These are phyloP conservation scores for Phytophthora vignae DNA, from an alignment of 352 stramenopile genomes.

Conservation along the genomic window DNA sequence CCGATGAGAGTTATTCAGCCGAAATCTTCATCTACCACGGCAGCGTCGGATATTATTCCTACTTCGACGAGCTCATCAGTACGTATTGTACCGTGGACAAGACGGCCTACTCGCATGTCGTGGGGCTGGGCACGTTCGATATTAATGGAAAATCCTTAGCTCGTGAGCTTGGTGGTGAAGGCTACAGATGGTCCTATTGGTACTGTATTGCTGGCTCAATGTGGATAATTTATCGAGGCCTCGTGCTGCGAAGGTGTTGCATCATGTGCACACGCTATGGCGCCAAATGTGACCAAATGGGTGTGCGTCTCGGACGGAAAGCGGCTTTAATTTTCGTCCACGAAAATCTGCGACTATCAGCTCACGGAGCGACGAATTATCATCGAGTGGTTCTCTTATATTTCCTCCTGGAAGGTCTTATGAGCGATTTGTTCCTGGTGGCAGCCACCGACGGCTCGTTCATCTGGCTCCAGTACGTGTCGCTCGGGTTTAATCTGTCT, in stretches of 20 bases:
- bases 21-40: conserved; percentile 15
- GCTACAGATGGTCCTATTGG: conserved; percentile 5
- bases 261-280: conserved; percentile 13
- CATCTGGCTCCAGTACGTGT: conserved; percentile 12
- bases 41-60: conserved; percentile 19
- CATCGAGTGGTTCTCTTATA: conserved; percentile 14
- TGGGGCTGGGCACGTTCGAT: conserved; percentile 11
- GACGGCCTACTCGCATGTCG: conserved; percentile 9
- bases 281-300: conserved; percentile 4
- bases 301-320: neutral
- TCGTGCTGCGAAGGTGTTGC: conserved; percentile 12
- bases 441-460: conserved; percentile 12
- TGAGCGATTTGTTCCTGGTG: conserved; percentile 19
- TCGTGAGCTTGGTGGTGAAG: neutral
- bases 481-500: conserved; percentile 16
- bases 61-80: conserved; percentile 8
- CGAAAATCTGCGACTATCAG: conserved; percentile 12
- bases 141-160: conserved; percentile 12
- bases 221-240: conserved; percentile 10
- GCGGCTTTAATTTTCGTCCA: conserved; percentile 12
- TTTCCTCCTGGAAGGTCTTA: conserved; percentile 12
- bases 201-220: conserved; percentile 5
- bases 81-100: conserved; percentile 1
- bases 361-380: conserved; percentile 9
- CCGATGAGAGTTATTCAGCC: neutral